Evolutionary conservation across 1,284 basidiomycete species (phyloP).

Genomic region (Irpex sp.): DNA sequence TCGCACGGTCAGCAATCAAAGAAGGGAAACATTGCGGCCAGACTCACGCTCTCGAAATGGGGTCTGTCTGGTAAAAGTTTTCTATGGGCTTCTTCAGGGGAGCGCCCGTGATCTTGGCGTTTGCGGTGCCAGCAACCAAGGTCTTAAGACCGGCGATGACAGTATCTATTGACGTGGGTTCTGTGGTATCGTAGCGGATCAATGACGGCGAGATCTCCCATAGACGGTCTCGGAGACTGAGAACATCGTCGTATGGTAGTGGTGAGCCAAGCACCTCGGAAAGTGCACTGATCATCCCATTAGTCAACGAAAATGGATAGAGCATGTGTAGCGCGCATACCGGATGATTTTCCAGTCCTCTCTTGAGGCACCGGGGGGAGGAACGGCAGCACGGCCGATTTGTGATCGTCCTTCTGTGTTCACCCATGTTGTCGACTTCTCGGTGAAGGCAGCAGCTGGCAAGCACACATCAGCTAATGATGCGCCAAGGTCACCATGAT

Average conservation of each 20-base stretch:
- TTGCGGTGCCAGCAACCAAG: constrained; percentile 48
- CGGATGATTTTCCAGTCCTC: constrained; percentile 99
- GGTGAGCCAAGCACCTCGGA: constrained; percentile 84
- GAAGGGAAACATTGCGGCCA: neutral
- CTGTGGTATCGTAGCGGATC: constrained; percentile 85
- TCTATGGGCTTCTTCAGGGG: constrained; percentile 79
- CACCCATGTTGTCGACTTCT: constrained; percentile 93
- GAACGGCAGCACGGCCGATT: constrained; percentile 88
- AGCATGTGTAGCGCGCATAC: constrained; percentile 36
- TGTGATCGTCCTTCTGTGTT: constrained; percentile 97
- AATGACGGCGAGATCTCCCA: constrained; percentile 96
- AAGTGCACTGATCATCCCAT: constrained; percentile 59
- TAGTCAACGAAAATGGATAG: neutral
- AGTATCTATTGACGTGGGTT: constrained; percentile 72
- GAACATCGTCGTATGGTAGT: constrained; percentile 89
- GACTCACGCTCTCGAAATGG: constrained; percentile 80
- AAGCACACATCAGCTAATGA: constrained; percentile 96
- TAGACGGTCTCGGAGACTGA: constrained; percentile 89
- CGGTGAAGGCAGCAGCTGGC: constrained; percentile 94
- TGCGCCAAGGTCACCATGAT: constrained; percentile 97
- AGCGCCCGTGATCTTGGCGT: constrained; percentile 55
- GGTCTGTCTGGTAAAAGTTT: constrained; percentile 97
- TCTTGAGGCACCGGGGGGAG: constrained; percentile 90
- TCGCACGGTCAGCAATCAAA: constrained; percentile 4
- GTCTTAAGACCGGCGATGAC: constrained; percentile 69